Conservation (phyloP, 139 green algal species). For the Eudorina sp. region DNA sequence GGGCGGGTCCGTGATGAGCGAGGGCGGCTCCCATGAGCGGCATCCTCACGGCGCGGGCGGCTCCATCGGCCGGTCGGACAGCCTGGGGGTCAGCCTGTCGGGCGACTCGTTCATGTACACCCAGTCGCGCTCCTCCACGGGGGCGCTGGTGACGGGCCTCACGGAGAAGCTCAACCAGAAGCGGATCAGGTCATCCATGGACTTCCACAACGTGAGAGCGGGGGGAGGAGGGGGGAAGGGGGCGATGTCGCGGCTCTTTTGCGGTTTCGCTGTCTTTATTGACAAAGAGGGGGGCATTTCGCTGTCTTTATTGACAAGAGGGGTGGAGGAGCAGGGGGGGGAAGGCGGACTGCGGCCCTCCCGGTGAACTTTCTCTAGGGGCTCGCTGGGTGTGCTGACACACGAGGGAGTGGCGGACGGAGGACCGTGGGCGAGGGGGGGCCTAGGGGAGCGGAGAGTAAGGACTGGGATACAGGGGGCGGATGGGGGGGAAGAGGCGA, state of each 20-base stretch:
- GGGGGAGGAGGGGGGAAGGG: background rate
- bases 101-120: constrained; percentile 53
- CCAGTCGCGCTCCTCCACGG: constrained; percentile 58
- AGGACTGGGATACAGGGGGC: too few species aligned
- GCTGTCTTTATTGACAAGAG: too few species aligned
- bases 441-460: too few species aligned
- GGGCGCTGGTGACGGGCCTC: constrained; percentile 67
- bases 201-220: constrained; percentile 55
- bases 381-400: too few species aligned
- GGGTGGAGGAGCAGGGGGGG: background rate
- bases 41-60: constrained; percentile 29
- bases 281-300: too few species aligned
- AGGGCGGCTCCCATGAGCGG: constrained; percentile 49
- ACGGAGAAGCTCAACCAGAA: constrained; percentile 80
- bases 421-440: too few species aligned
- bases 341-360: too few species aligned
- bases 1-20: constrained; percentile 19
- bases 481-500: too few species aligned
- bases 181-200: constrained; percentile 59
- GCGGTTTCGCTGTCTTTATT: too few species aligned
- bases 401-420: too few species aligned
- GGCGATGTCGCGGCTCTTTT: background rate
- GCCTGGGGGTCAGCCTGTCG: constrained; percentile 28
- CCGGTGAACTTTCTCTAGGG: too few species aligned
- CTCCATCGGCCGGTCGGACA: constrained; percentile 43